Evolutionary conservation across 495 filamentous ascomycete species (phyloP).

Genomic region (Hypomontagnella monticulosa): DNA sequence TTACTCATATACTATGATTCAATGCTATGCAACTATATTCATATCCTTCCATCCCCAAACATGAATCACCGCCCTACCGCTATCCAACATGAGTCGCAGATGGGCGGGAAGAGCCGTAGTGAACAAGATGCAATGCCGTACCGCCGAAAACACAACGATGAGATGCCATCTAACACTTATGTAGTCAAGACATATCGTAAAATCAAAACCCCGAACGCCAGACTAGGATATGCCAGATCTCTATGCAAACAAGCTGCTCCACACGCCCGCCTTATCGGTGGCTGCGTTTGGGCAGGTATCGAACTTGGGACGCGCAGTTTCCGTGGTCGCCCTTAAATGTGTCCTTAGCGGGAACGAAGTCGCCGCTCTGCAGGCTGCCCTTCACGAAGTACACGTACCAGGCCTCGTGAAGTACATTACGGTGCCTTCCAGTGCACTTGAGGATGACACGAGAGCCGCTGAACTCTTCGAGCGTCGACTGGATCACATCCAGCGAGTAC

Average conservation of each 20-base stretch:
- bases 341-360: constrained; percentile 68
- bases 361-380: constrained; percentile 77
- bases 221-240: constrained; percentile 1
- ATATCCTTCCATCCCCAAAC: too few relatives aligned
- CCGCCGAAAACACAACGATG: too few relatives aligned
- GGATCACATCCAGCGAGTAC: constrained; percentile 72
- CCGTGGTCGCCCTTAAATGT: constrained; percentile 49
- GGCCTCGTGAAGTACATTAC: constrained; percentile 72
- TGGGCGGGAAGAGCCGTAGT: too few relatives aligned
- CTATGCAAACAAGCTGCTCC: constrained; percentile 13
- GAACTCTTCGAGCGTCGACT: constrained; percentile 67
- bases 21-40: too few relatives aligned
- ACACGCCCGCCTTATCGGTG: constrained; percentile 15
- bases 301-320: constrained; percentile 49
- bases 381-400: constrained; percentile 88
- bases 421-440: constrained; percentile 65
- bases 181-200: neutral
- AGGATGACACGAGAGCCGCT: constrained; percentile 75
- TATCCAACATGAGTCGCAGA: too few relatives aligned
- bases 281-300: constrained; percentile 52
- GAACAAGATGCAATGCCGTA: too few relatives aligned
- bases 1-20: too few relatives aligned
- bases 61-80: too few relatives aligned
- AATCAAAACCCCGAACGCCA: constrained; percentile 21
- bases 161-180: too few relatives aligned